Conservation (phyloP, 2,329 filamentous ascomycete species). For the Salinomyces thailandicus region DNA sequence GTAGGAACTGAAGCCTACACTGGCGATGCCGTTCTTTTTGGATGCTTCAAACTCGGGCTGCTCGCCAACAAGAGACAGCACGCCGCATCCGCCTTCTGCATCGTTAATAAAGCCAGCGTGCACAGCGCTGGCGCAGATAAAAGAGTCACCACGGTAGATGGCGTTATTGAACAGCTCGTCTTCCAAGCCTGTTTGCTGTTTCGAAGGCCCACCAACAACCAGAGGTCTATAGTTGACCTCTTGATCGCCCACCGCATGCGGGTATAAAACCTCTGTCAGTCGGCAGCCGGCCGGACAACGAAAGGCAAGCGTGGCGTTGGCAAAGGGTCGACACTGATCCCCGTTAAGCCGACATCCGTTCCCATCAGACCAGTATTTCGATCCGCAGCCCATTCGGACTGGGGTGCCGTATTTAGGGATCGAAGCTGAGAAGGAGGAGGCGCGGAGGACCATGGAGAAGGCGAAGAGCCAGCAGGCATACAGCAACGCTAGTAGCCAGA, state of each 20-base stretch:
- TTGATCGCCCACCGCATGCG: constrained; percentile 61
- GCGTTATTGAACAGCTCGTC: constrained; percentile 36
- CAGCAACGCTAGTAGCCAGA: constrained; percentile 49
- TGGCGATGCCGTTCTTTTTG: constrained; percentile 62
- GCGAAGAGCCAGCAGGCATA: constrained; percentile 58
- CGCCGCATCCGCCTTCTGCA: constrained; percentile 66
- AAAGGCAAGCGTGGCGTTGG: constrained; percentile 59
- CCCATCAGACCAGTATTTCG: constrained; percentile 58
- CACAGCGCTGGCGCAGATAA: constrained; percentile 74
- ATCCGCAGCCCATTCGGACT: constrained; percentile 54
- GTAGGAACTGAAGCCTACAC: constrained; percentile 70
- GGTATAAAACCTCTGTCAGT: constrained; percentile 55
- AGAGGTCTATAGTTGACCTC: constrained; percentile 47
- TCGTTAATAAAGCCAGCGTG: constrained; percentile 71
- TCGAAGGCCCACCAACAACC: constrained; percentile 44
- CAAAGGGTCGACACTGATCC: constrained; percentile 64
- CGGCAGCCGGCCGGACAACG: constrained; percentile 64
- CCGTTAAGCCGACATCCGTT: constrained; percentile 68
- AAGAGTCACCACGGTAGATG: constrained; percentile 80
- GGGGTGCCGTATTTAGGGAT: constrained; percentile 59
- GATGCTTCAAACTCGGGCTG: constrained; percentile 53
- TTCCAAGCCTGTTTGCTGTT: constrained; percentile 22
- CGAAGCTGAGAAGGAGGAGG: constrained; percentile 49
- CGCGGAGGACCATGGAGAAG: constrained; percentile 58
- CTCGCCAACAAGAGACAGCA: constrained; percentile 62